Evolutionary conservation across 2,329 filamentous ascomycete species (phyloP).

Genomic region (Colletotrichum filicis): DNA sequence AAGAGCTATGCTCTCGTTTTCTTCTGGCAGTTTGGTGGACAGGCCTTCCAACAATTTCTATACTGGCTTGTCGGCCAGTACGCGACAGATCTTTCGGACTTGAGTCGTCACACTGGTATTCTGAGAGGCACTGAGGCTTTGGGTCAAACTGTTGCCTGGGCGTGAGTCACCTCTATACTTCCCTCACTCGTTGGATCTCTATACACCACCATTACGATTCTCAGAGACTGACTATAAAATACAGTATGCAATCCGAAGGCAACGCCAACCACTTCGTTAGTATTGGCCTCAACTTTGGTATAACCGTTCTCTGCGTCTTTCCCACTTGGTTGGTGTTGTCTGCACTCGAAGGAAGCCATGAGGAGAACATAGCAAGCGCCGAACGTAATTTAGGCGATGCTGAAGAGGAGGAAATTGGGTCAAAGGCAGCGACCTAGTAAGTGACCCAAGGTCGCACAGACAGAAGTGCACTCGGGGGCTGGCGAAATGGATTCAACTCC

Average conservation of each 20-base stretch:
- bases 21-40: conserved; percentile 23
- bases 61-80: conserved; percentile 25
- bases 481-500: background rate
- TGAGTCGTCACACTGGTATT: conserved; percentile 17
- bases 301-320: conserved; percentile 7
- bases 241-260: conserved; percentile 21
- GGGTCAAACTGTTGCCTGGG: conserved; percentile 18
- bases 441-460: background rate
- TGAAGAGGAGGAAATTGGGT: background rate
- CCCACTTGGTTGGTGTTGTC: conserved; percentile 15
- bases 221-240: background rate
- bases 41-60: conserved; percentile 20
- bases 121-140: conserved; percentile 17
- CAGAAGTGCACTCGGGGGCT: no score
- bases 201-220: background rate
- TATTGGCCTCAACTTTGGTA: conserved; percentile 16
- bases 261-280: conserved; percentile 26
- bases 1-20: conserved; percentile 20
- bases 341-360: conserved; percentile 12
- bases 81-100: conserved; percentile 16
- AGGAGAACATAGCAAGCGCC: background rate
- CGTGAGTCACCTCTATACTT: background rate
- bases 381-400: background rate
- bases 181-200: background rate
- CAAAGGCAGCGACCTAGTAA: background rate